Conservation (phyloP, 176 grass and related monocot genomes). For the Eleusine coracana region DNA sequence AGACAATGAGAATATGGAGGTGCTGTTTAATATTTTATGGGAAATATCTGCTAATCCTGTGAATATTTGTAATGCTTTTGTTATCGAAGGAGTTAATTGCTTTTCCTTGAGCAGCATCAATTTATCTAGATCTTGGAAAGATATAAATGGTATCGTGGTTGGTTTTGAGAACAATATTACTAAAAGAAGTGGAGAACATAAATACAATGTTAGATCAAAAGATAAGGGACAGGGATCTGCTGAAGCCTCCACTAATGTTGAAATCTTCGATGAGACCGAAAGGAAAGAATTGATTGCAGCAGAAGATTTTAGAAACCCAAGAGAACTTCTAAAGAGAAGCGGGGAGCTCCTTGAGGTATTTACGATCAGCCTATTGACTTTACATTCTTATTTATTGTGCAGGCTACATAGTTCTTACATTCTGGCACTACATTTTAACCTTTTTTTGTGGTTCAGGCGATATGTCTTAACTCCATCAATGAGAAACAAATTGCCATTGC, state of each 20-base stretch:
- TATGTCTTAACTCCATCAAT: slow-evolving; percentile 86
- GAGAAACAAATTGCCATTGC: slow-evolving; percentile 76
- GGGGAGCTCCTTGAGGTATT: slow-evolving; percentile 97
- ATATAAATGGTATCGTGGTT: slow-evolving; percentile 39
- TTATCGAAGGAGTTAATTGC: slow-evolving; percentile 63
- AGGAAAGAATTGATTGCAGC: slow-evolving; percentile 44
- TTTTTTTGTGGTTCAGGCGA: slow-evolving; percentile 60
- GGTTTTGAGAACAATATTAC: slow-evolving; percentile 44
- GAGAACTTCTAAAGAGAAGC: slow-evolving; percentile 76
- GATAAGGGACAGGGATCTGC: slow-evolving; percentile 14
- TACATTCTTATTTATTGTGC: slow-evolving; percentile 29
- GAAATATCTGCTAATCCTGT: slow-evolving; percentile 62
- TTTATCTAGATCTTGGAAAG: slow-evolving; percentile 68
- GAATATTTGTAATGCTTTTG: slow-evolving; percentile 72
- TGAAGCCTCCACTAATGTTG: slow-evolving; percentile 23
- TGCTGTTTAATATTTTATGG: slow-evolving; percentile 64
- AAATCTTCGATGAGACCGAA: slow-evolving; percentile 62
- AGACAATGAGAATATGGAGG: slow-evolving; percentile 53
- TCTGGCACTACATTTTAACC: slow-evolving; percentile 34
- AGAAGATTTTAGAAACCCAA: slow-evolving; percentile 70
- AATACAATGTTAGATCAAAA: slow-evolving; percentile 22
- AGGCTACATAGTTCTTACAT: slow-evolving; percentile 26
- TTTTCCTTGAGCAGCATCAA: slow-evolving; percentile 51
- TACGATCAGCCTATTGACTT: slow-evolving; percentile 28
- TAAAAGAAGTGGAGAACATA: slow-evolving; percentile 43